These are phyloP conservation scores for Podospora sp. DNA, from an alignment of 495 filamentous ascomycete species.

Conservation along the genomic window DNA sequence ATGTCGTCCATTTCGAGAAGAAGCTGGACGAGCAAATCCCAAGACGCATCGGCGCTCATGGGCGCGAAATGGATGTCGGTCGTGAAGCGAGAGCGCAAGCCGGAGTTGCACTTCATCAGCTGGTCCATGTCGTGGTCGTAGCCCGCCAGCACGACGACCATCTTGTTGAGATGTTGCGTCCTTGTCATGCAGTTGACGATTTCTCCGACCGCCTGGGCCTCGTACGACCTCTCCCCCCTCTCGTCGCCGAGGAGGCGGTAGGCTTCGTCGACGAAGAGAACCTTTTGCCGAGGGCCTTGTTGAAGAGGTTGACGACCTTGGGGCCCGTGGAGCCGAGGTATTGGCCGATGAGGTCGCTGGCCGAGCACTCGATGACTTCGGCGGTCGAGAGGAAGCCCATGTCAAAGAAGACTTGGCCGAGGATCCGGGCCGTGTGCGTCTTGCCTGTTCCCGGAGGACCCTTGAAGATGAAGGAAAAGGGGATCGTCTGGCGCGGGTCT, in stretches of 20 bases:
- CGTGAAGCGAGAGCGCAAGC: constrained; percentile 63
- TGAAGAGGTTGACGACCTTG: constrained; percentile 59
- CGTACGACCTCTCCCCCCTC: constrained; percentile 48
- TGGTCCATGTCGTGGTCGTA: constrained; percentile 72
- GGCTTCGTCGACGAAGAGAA: constrained; percentile 70
- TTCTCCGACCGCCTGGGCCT: constrained; percentile 73
- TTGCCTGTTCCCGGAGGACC: constrained; percentile 67
- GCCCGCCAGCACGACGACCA: constrained; percentile 76
- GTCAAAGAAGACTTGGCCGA: constrained; percentile 74
- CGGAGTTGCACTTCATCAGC: constrained; percentile 63
- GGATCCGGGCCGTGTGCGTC: constrained; percentile 68
- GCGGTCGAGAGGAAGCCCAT: constrained; percentile 61
- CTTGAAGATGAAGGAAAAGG: constrained; percentile 49
- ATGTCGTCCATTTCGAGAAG: too few relatives aligned
- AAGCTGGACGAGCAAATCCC: constrained; percentile 40
- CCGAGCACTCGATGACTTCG: constrained; percentile 62
- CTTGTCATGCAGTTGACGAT: constrained; percentile 71
- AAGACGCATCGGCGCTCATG: constrained; percentile 47
- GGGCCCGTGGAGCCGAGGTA: constrained; percentile 66
- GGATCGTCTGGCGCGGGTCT: constrained; percentile 53
- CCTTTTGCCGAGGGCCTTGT: constrained; percentile 62
- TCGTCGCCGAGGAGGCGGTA: constrained; percentile 58
- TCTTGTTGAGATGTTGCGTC: constrained; percentile 59
- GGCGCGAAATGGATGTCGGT: constrained; percentile 55
- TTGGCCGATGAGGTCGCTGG: constrained; percentile 62